These are phyloP conservation scores for Cadophora luteo-olivacea DNA, from an alignment of 2,329 filamentous ascomycete species.

Conservation along the genomic window DNA sequence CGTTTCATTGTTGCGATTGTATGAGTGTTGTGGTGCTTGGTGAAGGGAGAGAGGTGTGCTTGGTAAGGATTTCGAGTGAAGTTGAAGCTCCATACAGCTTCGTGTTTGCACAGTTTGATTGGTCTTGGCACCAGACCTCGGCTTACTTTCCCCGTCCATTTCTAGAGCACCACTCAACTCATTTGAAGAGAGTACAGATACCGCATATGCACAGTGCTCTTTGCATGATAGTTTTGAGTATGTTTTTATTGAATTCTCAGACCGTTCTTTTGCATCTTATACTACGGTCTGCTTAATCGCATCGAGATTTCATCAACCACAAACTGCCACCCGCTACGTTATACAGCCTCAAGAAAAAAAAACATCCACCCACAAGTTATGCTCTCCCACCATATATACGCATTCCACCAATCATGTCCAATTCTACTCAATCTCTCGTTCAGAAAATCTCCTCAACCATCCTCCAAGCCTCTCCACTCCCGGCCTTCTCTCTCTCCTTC, in stretches of 20 bases:
- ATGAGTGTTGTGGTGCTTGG: slow-evolving; percentile 15
- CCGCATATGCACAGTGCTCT: too few relatives aligned
- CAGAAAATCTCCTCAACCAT: slow-evolving; percentile 47
- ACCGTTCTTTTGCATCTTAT: not conserved
- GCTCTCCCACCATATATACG: not conserved
- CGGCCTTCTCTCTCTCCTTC: slow-evolving; percentile 61
- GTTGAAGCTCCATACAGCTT: slow-evolving; percentile 6
- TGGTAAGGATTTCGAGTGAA: not conserved
- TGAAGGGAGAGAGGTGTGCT: not conserved
- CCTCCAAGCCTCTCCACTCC: slow-evolving; percentile 42
- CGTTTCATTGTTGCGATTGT: slow-evolving; percentile 39
- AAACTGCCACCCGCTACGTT: not conserved
- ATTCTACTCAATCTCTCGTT: not conserved
- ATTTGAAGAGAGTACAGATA: too few relatives aligned
- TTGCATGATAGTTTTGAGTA: not conserved
- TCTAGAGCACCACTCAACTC: not conserved
- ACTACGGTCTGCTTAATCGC: not conserved
- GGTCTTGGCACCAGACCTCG: not conserved
- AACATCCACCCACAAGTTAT: slow-evolving; percentile 5
- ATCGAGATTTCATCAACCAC: not conserved
- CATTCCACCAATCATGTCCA: not conserved
- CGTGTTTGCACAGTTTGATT: slow-evolving; percentile 13
- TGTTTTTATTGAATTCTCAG: not conserved
- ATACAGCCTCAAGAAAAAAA: not conserved
- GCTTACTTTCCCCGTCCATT: not conserved